Conservation (phyloP, 1,284 basidiomycete species). For the Sphaerobolus stellatus region DNA sequence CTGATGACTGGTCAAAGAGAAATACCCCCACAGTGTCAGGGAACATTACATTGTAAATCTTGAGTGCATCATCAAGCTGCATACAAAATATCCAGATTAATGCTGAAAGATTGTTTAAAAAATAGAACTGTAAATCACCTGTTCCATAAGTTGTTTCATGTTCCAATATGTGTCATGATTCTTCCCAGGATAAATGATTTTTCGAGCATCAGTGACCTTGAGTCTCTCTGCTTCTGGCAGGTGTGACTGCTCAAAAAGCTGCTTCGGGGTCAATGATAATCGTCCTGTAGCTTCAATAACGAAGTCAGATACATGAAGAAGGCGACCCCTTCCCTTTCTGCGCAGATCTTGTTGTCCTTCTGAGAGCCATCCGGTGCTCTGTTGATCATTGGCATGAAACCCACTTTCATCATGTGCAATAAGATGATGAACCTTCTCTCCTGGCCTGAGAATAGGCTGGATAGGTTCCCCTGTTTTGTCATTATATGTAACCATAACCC, state of each 20-base stretch:
- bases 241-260: slow-evolving; percentile 17
- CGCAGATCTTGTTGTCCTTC: slow-evolving; percentile 19
- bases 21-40: slow-evolving; percentile 13
- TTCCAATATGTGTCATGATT: slow-evolving; percentile 20
- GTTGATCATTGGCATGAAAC: slow-evolving; percentile 24
- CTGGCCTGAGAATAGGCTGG: slow-evolving; percentile 16
- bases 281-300: slow-evolving; percentile 23
- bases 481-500: slow-evolving; percentile 16
- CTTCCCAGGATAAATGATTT: slow-evolving; percentile 20
- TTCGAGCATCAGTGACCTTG: slow-evolving; percentile 10
- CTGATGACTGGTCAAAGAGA: slow-evolving; percentile 23
- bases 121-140: too few relatives aligned
- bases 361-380: slow-evolving; percentile 8
- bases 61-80: slow-evolving; percentile 14
- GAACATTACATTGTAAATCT: slow-evolving; percentile 15
- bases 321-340: slow-evolving; percentile 25
- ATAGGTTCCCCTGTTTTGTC: slow-evolving; percentile 17
- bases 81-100: too few relatives aligned
- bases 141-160: slow-evolving; percentile 14
- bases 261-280: slow-evolving; percentile 17
- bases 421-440: slow-evolving; percentile 21
- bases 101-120: too few relatives aligned
- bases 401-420: slow-evolving; percentile 26
- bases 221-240: slow-evolving; percentile 17
- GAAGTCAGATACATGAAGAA: slow-evolving; percentile 28